These are phyloP conservation scores for Coccinonectria pachysandricola DNA, from an alignment of 2,329 filamentous ascomycete genomes.

Conservation along the genomic window DNA sequence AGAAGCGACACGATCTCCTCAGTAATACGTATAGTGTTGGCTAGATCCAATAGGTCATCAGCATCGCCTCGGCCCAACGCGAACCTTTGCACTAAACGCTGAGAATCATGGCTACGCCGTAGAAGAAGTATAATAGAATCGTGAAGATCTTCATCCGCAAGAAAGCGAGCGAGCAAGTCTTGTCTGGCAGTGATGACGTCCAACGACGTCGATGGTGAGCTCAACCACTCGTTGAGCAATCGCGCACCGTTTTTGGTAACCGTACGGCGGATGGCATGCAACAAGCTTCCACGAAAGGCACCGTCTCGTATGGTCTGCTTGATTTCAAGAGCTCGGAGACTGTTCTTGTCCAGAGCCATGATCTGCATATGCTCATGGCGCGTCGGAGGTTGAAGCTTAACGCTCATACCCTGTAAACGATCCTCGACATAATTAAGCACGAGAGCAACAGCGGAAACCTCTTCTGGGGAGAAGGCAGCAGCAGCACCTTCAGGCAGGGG, in stretches of 20 bases:
- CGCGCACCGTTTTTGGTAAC: constrained; percentile 86
- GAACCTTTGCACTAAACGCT: constrained; percentile 88
- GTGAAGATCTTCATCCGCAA: constrained; percentile 54
- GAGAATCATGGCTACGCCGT: constrained; percentile 69
- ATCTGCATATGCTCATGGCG: constrained; percentile 64
- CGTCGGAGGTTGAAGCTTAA: constrained; percentile 75
- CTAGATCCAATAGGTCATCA: constrained; percentile 78
- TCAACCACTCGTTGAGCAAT: constrained; percentile 74
- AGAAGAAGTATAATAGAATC: constrained; percentile 61
- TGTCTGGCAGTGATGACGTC: constrained; percentile 68
- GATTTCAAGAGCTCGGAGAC: constrained; percentile 80
- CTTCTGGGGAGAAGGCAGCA: constrained; percentile 51
- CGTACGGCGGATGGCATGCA: constrained; percentile 83
- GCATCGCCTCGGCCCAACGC: constrained; percentile 83
- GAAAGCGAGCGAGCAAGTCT: constrained; percentile 69
- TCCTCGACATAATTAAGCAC: constrained; percentile 78
- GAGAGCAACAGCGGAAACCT: constrained; percentile 67
- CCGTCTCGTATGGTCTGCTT: constrained; percentile 77
- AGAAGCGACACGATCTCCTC: constrained; percentile 50
- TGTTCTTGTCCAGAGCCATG: constrained; percentile 90
- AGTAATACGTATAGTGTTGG: constrained; percentile 69
- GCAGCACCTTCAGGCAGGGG: constrained; percentile 46
- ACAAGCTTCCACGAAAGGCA: constrained; percentile 66
- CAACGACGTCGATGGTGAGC: constrained; percentile 82
- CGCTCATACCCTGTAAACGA: constrained; percentile 63